These are phyloP conservation scores for Mycena albidolilacea DNA, from an alignment of 768 basidiomycete genomes.

Conservation along the genomic window DNA sequence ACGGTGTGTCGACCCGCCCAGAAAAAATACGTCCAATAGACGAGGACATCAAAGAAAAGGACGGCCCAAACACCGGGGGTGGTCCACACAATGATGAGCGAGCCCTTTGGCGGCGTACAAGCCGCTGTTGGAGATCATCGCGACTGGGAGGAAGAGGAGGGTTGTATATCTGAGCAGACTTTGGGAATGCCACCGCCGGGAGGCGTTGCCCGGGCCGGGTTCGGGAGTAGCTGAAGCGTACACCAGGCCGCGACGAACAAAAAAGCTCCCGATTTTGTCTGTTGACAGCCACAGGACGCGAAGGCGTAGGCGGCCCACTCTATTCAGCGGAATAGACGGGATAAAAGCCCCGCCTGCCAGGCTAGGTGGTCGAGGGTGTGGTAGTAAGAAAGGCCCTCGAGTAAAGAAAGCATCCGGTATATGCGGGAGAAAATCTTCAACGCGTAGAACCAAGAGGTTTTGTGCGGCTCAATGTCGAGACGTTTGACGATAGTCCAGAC, in stretches of 20 bases:
- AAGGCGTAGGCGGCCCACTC: neutral
- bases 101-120: neutral
- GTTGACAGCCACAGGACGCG: neutral
- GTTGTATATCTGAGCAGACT: neutral
- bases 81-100: neutral
- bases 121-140: conserved; percentile 7
- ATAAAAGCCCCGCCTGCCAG: conserved; percentile 6
- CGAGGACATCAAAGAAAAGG: neutral
- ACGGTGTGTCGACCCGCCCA: neutral
- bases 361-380: neutral
- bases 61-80: neutral
- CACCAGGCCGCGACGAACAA: neutral
- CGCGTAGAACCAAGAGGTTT: neutral
- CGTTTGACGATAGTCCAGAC: neutral
- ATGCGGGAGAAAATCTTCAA: neutral
- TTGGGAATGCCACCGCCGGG: neutral
- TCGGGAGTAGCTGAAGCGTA: neutral
- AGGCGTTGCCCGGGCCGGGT: neutral
- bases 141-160: neutral
- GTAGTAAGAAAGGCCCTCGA: neutral
- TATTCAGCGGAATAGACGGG: conserved; percentile 1
- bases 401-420: neutral
- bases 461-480: neutral
- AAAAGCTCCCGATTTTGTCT: neutral
- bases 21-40: conserved; percentile 18